phyloP scores from a whole-genome alignment of 148 eudicot genomes.

The Camellia sinensis region DNA sequence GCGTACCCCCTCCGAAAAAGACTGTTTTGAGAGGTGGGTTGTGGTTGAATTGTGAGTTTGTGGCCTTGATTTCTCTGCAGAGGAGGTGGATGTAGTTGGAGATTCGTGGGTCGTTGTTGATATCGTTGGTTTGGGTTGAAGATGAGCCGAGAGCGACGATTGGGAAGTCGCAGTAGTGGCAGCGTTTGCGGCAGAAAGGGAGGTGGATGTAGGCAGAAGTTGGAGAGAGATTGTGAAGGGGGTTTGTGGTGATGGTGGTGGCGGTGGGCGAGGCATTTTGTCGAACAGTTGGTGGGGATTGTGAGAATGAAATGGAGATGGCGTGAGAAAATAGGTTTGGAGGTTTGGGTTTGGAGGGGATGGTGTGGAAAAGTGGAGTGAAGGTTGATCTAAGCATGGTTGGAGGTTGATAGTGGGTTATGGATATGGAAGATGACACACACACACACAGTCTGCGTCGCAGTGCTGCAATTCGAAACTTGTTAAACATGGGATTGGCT shows the following conservation, averaged over 20 bases:
- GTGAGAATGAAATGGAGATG: constrained; percentile 26
- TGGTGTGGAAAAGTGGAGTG: constrained; percentile 35
- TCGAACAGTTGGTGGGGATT: constrained; percentile 68
- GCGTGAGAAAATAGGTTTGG: constrained; percentile 8
- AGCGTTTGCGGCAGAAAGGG: constrained; percentile 94
- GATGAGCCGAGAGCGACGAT: constrained; percentile 82
- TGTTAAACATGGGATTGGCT: too few relatives aligned
- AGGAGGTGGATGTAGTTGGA: constrained; percentile 53
- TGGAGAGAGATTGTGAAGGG: constrained; percentile 52
- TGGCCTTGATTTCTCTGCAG: constrained; percentile 66
- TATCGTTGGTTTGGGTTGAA: constrained; percentile 25
- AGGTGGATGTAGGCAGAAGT: constrained; percentile 90
- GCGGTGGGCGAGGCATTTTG: constrained; percentile 53
- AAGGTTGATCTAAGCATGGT: constrained; percentile 44
- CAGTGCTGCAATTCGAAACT: too few relatives aligned
- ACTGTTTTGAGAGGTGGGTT: constrained; percentile 86
- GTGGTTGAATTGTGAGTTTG: constrained; percentile 28
- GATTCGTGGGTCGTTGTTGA: constrained; percentile 58
- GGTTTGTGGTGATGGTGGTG: constrained; percentile 10
- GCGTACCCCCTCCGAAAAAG: constrained; percentile 92
- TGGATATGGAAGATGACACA: neutral
- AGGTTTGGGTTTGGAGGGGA: constrained; percentile 34
- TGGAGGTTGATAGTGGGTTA: neutral
- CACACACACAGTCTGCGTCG: neutral
- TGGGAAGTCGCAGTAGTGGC: constrained; percentile 95